A percentile compares a stretch with the other conserved stretches of the same genome.
phyloP scores from a whole-genome alignment of 768 basidiomycete species.

The Leccinellum rugosiceps region DNA sequence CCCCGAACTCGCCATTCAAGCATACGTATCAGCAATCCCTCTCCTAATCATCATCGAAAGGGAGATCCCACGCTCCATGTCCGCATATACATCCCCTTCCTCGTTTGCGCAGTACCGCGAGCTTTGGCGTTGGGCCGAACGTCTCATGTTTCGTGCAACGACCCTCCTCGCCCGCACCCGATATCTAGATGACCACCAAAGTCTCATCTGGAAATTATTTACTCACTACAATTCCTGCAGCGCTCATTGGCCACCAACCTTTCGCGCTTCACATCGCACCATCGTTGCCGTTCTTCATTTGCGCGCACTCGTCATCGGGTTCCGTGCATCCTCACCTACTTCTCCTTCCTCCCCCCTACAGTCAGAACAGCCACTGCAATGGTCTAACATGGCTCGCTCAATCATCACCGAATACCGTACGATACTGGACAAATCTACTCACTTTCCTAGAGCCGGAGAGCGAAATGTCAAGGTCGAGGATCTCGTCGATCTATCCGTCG shows the following conservation, averaged over 20 bases:
- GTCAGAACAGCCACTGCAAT: constrained; percentile 40
- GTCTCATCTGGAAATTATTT: constrained; percentile 61
- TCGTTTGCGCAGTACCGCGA: constrained; percentile 73
- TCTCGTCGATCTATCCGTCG: constrained; percentile 77
- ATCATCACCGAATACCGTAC: constrained; percentile 70
- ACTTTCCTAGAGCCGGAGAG: constrained; percentile 80
- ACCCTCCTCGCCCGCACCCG: constrained; percentile 54
- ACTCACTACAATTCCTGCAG: constrained; percentile 58
- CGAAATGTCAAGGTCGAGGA: constrained; percentile 77
- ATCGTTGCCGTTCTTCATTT: constrained; percentile 69
- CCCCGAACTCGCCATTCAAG: constrained; percentile 48
- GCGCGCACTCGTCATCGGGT: constrained; percentile 62
- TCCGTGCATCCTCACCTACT: constrained; percentile 24
- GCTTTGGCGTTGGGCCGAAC: constrained; percentile 83
- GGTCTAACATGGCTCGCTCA: constrained; percentile 63
- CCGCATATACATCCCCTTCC: constrained; percentile 29
- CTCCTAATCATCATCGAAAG: constrained; percentile 49
- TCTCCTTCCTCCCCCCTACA: constrained; percentile 16
- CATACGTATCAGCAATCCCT: constrained; percentile 54
- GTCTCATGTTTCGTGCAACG: constrained; percentile 77
- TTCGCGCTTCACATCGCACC: constrained; percentile 74
- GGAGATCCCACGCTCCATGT: constrained; percentile 40
- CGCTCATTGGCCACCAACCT: constrained; percentile 73
- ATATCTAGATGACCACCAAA: constrained; percentile 32
- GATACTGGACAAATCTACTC: constrained; percentile 63